A percentile compares a stretch with the other conserved stretches of the same genome.
phyloP scores from a whole-genome alignment of 2,329 filamentous ascomycete genomes.

The Colletotrichum sp. region DNA sequence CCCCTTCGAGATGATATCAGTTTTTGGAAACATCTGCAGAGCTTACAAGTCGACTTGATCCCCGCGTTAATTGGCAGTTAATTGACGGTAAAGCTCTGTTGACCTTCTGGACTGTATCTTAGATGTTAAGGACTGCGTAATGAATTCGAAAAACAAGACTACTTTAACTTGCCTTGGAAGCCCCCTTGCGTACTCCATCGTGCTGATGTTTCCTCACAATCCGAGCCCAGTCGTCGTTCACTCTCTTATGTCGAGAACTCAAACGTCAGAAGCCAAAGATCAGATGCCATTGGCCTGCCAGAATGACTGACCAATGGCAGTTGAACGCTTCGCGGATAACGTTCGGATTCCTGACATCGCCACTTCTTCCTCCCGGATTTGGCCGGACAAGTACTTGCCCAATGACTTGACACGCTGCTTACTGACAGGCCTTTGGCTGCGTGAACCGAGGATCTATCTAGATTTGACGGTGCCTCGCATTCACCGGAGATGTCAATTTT shows the following conservation, averaged over 20 bases:
- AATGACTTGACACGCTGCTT: neutral
- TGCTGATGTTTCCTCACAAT: neutral
- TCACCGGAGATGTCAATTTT: neutral
- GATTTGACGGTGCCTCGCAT: neutral
- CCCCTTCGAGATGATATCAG: neutral
- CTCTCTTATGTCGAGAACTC: neutral
- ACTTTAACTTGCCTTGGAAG: neutral
- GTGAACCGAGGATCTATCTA: neutral
- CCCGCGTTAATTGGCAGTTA: neutral
- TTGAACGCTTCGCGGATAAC: neutral
- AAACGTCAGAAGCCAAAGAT: neutral
- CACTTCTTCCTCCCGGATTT: neutral
- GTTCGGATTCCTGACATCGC: neutral
- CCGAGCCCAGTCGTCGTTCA: neutral
- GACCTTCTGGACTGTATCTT: neutral
- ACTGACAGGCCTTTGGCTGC: neutral
- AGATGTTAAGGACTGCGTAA: neutral
- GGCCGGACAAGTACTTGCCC: neutral
- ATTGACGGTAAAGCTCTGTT: fast-evolving
- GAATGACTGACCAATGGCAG: neutral
- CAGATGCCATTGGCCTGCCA: fast-evolving
- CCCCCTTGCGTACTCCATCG: fast-evolving
- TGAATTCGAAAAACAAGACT: neutral
- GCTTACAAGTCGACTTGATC: neutral
- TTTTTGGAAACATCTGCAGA: neutral